Percentiles rank a stretch among this genome's conserved stretches.
These are phyloP conservation scores for Globisporangium paddicum DNA, from an alignment of 352 stramenopile species.

Conservation along the genomic window DNA sequence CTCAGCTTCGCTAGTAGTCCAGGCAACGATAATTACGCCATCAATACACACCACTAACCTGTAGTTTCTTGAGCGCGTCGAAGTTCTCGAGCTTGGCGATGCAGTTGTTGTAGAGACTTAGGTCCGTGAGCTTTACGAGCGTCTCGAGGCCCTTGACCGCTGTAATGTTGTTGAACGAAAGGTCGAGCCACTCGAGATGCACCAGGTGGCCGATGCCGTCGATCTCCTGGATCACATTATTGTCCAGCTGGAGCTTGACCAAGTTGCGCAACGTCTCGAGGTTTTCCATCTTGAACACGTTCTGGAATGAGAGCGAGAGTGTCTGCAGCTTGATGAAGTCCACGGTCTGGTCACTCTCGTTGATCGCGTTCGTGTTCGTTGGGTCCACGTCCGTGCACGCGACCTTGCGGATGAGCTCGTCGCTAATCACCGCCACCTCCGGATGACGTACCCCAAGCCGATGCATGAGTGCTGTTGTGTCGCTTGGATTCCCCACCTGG, in stretches of 20 bases:
- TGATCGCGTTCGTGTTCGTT: conserved; percentile 66
- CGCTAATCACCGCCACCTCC: conserved; percentile 76
- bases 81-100: conserved; percentile 91
- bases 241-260: conserved; percentile 92
- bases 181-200: conserved; percentile 90
- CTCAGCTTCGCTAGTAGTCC: too few species aligned
- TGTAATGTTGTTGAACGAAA: conserved; percentile 95
- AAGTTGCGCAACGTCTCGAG: conserved; percentile 87
- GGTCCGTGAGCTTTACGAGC: conserved; percentile 86
- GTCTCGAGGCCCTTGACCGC: conserved; percentile 89
- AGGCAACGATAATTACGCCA: too few species aligned
- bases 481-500: background rate
- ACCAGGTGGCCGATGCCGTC: conserved; percentile 80
- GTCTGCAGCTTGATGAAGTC: conserved; percentile 74
- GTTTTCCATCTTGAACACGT: conserved; percentile 94
- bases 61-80: conserved; percentile 82
- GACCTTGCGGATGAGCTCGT: conserved; percentile 72
- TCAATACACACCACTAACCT: conserved; percentile 27
- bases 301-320: conserved; percentile 90
- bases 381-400: conserved; percentile 55
- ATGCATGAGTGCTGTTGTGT: conserved; percentile 35
- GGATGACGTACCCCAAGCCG: conserved; percentile 66
- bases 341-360: conserved; percentile 53
- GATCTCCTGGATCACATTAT: conserved; percentile 94
- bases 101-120: conserved; percentile 93